A percentile compares a stretch with the other conserved stretches of the same genome.
These are phyloP conservation scores for Suhomyces xylopsoci DNA, from an alignment of 805 yeast genomes.

Conservation along the genomic window DNA sequence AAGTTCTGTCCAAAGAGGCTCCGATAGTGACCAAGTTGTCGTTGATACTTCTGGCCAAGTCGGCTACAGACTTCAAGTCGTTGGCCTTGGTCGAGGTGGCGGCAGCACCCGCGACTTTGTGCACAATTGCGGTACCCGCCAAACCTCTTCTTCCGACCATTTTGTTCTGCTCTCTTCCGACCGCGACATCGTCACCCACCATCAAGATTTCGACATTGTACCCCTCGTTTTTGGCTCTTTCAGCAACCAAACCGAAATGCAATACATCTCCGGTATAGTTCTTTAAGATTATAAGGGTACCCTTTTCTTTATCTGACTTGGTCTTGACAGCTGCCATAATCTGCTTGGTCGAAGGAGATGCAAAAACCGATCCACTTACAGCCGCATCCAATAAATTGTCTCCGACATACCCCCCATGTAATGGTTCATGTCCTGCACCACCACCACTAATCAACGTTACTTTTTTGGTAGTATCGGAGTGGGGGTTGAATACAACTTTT, in stretches of 20 bases:
- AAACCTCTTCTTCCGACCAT: conserved; percentile 93
- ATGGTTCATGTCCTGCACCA: conserved; percentile 94
- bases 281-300: conserved; percentile 77
- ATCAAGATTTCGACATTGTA: conserved; percentile 66
- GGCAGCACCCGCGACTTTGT: conserved; percentile 80
- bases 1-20: conserved; percentile 83
- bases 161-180: conserved; percentile 84
- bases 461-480: conserved; percentile 42
- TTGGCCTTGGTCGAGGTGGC: conserved; percentile 37
- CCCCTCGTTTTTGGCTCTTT: conserved; percentile 79
- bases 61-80: conserved; percentile 49
- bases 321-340: conserved; percentile 70
- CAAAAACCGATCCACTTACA: conserved; percentile 87
- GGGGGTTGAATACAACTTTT: conserved; percentile 49
- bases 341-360: conserved; percentile 92
- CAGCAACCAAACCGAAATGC: conserved; percentile 90
- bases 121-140: conserved; percentile 87
- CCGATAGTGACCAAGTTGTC: conserved; percentile 79
- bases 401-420: conserved; percentile 91
- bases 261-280: conserved; percentile 93
- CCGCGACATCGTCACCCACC: conserved; percentile 92
- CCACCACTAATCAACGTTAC: conserved; percentile 85
- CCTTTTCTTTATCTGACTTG: conserved; percentile 47
- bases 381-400: conserved; percentile 80
- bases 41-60: conserved; percentile 59